phyloP scores from a whole-genome alignment of 495 filamentous ascomycete genomes.

The Aspergillus carlsbadensis region DNA sequence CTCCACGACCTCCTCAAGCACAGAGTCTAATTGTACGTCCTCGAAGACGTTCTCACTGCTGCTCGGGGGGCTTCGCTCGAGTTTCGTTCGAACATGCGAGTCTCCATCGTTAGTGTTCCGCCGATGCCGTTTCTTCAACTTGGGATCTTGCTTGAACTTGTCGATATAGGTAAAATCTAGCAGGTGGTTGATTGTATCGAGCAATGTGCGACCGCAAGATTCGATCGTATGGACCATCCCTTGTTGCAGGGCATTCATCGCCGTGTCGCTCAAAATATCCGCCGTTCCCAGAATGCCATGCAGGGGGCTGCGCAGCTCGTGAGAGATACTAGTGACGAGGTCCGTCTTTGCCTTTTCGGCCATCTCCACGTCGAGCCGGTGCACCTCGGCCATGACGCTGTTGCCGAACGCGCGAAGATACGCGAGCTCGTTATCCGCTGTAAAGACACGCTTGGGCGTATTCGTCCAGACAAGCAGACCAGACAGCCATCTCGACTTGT shows the following conservation, averaged over 20 bases:
- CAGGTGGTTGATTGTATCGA: conserved; percentile 70
- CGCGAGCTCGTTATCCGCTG: conserved; percentile 44
- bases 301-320: conserved; percentile 67
- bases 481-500: conserved; percentile 58
- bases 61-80: neutral
- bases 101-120: neutral
- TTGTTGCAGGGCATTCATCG: conserved; percentile 52
- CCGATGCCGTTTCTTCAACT: neutral
- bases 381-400: conserved; percentile 61
- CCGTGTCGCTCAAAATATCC: conserved; percentile 60
- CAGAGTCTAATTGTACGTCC: conserved; percentile 39
- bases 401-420: conserved; percentile 57
- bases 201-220: conserved; percentile 61
- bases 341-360: conserved; percentile 59
- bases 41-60: neutral
- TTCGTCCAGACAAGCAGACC: conserved; percentile 58
- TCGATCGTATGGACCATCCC: conserved; percentile 65
- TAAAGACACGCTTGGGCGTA: conserved; percentile 35
- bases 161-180: conserved; percentile 50
- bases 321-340: conserved; percentile 67
- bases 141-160: conserved; percentile 15
- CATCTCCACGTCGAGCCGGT: conserved; percentile 47
- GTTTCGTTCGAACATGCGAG: neutral
- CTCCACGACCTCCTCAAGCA: conserved; percentile 60
- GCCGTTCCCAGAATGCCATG: conserved; percentile 63